A percentile compares a stretch with the other conserved stretches of the same genome.
phyloP scores from a whole-genome alignment of 192 early-diverging fungal genomes.

The Podila minutissima region DNA sequence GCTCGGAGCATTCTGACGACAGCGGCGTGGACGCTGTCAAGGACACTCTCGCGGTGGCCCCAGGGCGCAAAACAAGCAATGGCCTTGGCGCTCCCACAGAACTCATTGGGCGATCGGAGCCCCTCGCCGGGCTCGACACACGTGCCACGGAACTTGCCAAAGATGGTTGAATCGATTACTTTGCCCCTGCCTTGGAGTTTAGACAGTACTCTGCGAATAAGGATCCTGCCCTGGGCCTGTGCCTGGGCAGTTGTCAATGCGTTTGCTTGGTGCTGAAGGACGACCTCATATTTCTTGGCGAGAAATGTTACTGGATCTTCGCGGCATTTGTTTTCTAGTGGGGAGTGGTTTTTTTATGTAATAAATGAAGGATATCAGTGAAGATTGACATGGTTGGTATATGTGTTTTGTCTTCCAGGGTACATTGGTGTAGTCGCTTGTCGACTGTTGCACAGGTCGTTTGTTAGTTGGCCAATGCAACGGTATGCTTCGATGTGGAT shows the following conservation, averaged over 20 bases:
- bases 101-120: conserved; percentile 11
- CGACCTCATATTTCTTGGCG: conserved; percentile 16
- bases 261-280: conserved; percentile 17
- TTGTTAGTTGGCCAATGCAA: no score
- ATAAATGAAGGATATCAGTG: not conserved
- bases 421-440: no score
- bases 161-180: conserved; percentile 38
- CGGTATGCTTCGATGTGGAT: no score
- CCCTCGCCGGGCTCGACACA: conserved; percentile 10
- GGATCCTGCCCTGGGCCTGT: not conserved
- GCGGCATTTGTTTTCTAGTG: conserved; percentile 26
- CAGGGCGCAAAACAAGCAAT: conserved; percentile 45
- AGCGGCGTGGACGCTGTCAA: conserved; percentile 21
- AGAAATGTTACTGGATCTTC: conserved; percentile 31
- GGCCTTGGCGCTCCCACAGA: conserved; percentile 39
- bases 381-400: not conserved
- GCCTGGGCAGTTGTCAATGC: not conserved
- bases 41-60: conserved; percentile 22
- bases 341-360: not conserved
- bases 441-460: no score
- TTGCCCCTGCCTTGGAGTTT: conserved; percentile 8
- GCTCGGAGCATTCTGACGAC: conserved; percentile 2
- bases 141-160: conserved; percentile 24
- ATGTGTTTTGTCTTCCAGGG: not conserved
- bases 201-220: not conserved